Percentiles rank a stretch among this genome's conserved stretches.
Evolutionary conservation across 2,329 filamentous ascomycete genomes (phyloP).

Genomic region (Elsinoe fawcettii): DNA sequence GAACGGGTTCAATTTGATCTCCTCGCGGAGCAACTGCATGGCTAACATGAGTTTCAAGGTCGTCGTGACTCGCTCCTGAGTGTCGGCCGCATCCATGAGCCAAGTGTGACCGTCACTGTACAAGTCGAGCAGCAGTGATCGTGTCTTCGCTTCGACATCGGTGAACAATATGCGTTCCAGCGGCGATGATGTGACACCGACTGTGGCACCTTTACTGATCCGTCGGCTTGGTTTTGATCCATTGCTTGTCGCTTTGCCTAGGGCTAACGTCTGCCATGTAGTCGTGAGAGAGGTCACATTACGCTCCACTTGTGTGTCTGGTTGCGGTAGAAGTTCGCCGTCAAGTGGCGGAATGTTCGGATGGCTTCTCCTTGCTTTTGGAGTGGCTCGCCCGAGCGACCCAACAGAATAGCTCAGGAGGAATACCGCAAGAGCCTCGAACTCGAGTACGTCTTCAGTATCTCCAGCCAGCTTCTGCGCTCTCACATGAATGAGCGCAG

Average conservation of each 20-base stretch:
- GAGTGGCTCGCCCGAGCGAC: conserved; percentile 14
- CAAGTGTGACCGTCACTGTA: conserved; percentile 16
- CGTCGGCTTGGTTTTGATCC: not conserved
- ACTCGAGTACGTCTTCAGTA: conserved; percentile 9
- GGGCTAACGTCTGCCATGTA: not conserved
- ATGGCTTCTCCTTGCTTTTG: conserved; percentile 6
- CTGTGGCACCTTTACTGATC: not conserved
- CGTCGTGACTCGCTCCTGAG: conserved; percentile 40
- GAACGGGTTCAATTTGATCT: conserved; percentile 58
- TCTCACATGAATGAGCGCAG: conserved; percentile 15
- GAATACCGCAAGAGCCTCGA: conserved; percentile 16
- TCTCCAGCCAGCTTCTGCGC: not conserved
- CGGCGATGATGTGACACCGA: not conserved
- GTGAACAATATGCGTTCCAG: conserved; percentile 3
- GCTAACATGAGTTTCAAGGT: conserved; percentile 45
- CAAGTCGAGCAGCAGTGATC: conserved; percentile 14
- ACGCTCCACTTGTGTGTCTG: not conserved
- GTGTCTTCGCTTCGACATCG: conserved; percentile 17
- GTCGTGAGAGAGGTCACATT: not conserved
- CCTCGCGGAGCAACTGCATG: conserved; percentile 81
- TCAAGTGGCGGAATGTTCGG: not conserved
- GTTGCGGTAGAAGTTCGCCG: not conserved
- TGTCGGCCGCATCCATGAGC: conserved; percentile 31
- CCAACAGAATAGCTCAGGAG: conserved; percentile 17
- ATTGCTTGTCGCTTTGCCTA: not conserved